Conservation (phyloP, 257 asterid species). For the Jaltomata sinuosa region DNA sequence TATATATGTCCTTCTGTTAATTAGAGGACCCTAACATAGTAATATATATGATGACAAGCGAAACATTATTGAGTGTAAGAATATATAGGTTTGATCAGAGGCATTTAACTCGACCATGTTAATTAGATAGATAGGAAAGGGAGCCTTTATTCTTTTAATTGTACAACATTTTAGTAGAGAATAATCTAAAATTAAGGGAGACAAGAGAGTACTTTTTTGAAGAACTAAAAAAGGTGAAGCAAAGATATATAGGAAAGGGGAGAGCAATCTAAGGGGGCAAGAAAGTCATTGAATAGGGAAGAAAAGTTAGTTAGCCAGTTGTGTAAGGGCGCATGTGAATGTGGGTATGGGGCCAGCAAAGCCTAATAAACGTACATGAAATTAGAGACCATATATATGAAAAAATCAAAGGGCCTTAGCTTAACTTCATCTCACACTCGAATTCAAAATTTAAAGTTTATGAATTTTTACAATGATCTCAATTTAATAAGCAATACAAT, state of each 20-base stretch:
- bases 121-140: neutral
- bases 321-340: conserved; percentile 47
- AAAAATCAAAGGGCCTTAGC: neutral
- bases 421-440: neutral
- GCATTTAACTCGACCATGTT: neutral
- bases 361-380: neutral
- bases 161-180: neutral
- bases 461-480: neutral
- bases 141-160: neutral
- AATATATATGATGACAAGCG: neutral
- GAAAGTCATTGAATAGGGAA: conserved; percentile 3
- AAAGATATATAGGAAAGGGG: neutral
- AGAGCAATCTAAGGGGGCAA: conserved; percentile 15
- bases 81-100: neutral
- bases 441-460: neutral
- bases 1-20: neutral
- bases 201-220: conserved; percentile 11
- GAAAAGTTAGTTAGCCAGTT: conserved; percentile 9
- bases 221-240: conserved; percentile 1
- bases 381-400: neutral
- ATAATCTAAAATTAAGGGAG: conserved; percentile 21
- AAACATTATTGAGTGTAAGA: neutral
- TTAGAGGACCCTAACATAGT: neutral
- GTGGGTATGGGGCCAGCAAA: conserved; percentile 50
- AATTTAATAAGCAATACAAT: too few species aligned